phyloP scores from a whole-genome alignment of 768 basidiomycete species.

The Gautieria morchelliformis region DNA sequence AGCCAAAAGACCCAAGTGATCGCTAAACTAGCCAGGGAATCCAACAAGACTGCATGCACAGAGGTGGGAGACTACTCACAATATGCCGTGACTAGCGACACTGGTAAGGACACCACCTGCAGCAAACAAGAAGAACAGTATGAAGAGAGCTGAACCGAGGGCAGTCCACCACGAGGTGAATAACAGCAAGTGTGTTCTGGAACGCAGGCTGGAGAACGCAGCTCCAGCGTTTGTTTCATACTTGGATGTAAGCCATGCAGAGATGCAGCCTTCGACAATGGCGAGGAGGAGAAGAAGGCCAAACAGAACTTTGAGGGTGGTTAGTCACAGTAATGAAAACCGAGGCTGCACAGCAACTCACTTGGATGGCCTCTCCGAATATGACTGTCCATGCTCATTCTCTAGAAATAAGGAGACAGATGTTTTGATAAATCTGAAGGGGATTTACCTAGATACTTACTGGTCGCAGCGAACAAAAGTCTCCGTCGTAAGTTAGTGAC shows the following conservation, averaged over 20 bases:
- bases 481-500: no score
- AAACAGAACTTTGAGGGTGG: constrained; percentile 37
- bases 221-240: constrained; percentile 52
- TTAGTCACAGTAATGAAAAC: not conserved
- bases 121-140: constrained; percentile 44
- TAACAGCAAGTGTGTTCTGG: constrained; percentile 56
- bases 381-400: constrained; percentile 30
- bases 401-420: not conserved
- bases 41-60: not conserved
- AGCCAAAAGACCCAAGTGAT: constrained; percentile 76
- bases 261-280: constrained; percentile 58
- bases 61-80: constrained; percentile 33
- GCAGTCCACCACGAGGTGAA: constrained; percentile 71
- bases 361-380: constrained; percentile 48
- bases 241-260: constrained; percentile 60
- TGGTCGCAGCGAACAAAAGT: not conserved
- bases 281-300: constrained; percentile 48
- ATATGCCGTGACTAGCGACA: constrained; percentile 51
- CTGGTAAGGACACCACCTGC: constrained; percentile 46
- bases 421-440: not conserved
- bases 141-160: constrained; percentile 39
- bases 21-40: constrained; percentile 33
- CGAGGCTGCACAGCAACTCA: constrained; percentile 19
- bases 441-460: not conserved
- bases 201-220: constrained; percentile 37